Evolutionary conservation across 345 rosid genomes (phyloP).

Genomic region (Angophora floribunda): DNA sequence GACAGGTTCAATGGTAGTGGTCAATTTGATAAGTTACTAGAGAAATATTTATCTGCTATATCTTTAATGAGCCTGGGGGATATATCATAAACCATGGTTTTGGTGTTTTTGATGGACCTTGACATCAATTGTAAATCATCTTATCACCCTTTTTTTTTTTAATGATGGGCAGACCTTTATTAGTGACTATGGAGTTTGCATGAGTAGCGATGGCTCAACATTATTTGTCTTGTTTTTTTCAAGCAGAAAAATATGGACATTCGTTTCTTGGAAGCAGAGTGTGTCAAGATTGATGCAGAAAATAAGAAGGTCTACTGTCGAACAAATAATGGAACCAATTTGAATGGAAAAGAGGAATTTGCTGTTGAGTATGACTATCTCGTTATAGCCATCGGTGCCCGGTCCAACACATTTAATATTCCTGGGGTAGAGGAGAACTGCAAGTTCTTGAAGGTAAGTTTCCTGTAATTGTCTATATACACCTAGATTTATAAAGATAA

Average conservation of each 20-base stretch:
- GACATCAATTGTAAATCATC: not conserved
- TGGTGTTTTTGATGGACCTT: not conserved
- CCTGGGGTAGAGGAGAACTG: conserved; percentile 94
- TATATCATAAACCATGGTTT: not conserved
- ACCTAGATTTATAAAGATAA: not conserved
- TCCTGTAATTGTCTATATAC: not conserved
- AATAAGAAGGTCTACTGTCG: conserved; percentile 80
- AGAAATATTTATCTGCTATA: not conserved
- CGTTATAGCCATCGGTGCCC: conserved; percentile 91
- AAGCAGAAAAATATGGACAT: conserved; percentile 50
- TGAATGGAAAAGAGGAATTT: conserved; percentile 63
- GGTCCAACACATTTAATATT: conserved; percentile 87
- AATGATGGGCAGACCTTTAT: not conserved
- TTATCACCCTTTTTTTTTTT: not conserved
- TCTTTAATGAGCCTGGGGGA: not conserved
- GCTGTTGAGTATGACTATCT: conserved; percentile 83
- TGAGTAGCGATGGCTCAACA: not conserved
- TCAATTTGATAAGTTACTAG: not conserved
- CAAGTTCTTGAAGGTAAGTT: conserved; percentile 78
- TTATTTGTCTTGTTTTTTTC: not conserved
- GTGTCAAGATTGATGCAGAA: conserved; percentile 72
- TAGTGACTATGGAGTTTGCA: not conserved
- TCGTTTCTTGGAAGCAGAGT: conserved; percentile 76
- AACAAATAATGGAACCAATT: conserved; percentile 20
- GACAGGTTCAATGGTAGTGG: not conserved